phyloP scores from a whole-genome alignment of 345 rosid species.

The Geranium brycei region DNA sequence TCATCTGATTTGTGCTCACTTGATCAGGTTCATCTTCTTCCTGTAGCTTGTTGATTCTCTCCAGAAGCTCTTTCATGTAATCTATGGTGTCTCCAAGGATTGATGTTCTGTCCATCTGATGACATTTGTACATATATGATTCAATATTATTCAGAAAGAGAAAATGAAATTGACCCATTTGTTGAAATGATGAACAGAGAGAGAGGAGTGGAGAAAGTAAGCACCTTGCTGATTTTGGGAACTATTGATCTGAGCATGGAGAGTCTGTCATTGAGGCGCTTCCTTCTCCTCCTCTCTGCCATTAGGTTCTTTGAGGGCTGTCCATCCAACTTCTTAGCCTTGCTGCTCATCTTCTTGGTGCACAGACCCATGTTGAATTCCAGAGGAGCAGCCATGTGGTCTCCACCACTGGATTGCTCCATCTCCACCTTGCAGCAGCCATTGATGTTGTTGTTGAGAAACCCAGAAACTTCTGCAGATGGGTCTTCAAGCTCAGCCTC shows the following conservation, averaged over 20 bases:
- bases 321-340: slow-evolving; percentile 53
- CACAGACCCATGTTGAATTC: slow-evolving; percentile 26
- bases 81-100: slow-evolving; percentile 42
- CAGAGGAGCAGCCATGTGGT: slow-evolving; percentile 9
- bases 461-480: background rate
- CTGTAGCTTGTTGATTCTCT: slow-evolving; percentile 47
- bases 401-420: slow-evolving; percentile 14
- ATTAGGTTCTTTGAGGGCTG: slow-evolving; percentile 87
- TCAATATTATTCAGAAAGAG: too few relatives aligned
- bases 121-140: background rate
- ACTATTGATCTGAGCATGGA: slow-evolving; percentile 90
- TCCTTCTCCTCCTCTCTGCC: slow-evolving; percentile 85
- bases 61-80: slow-evolving; percentile 50
- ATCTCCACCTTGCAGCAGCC: slow-evolving; percentile 25
- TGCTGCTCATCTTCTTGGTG: slow-evolving; percentile 18
- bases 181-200: background rate
- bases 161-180: background rate
- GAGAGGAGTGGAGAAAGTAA: background rate
- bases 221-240: slow-evolving; percentile 90
- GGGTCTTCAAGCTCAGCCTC: slow-evolving; percentile 7
- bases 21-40: slow-evolving; percentile 19
- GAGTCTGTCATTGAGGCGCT: slow-evolving; percentile 68
- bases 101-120: slow-evolving; percentile 39
- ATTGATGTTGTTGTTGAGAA: slow-evolving; percentile 20
- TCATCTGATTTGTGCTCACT: slow-evolving; percentile 21